Percentiles rank a stretch among this genome's conserved stretches.
Evolutionary conservation across 176 grass and related monocot species (phyloP).

Genomic region (Oryza coarctata): DNA sequence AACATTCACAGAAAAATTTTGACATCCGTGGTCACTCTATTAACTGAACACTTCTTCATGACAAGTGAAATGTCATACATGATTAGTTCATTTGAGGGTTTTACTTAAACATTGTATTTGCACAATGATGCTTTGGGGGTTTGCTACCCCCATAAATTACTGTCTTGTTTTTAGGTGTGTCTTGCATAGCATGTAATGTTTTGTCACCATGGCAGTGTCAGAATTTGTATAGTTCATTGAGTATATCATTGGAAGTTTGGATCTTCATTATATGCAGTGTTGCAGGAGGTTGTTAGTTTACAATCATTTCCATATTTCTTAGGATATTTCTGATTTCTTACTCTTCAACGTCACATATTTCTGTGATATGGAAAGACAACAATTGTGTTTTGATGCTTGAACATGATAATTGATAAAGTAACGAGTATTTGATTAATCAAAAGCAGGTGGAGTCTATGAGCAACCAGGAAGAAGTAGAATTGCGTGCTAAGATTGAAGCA

Average conservation of each 20-base stretch:
- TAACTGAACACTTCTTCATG: neutral
- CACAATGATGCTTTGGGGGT: neutral
- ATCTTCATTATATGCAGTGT: neutral
- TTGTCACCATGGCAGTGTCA: neutral
- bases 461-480: constrained; percentile 93
- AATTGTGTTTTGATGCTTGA: neutral
- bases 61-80: neutral
- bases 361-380: neutral
- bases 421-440: neutral
- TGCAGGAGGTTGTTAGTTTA: neutral
- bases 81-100: neutral
- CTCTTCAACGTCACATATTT: neutral
- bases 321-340: neutral
- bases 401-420: neutral
- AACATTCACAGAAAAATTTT: neutral
- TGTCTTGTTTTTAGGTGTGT: neutral
- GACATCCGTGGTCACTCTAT: neutral
- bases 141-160: neutral
- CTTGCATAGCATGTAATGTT: neutral
- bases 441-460: constrained; percentile 87
- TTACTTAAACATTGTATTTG: neutral
- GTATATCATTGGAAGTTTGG: neutral
- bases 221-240: neutral
- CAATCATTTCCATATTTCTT: neutral
- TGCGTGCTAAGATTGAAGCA: constrained; percentile 92